A percentile compares a stretch with the other conserved stretches of the same genome.
Evolutionary conservation across 495 filamentous ascomycete genomes (phyloP).

Genomic region (Opeltia flavorubescens): DNA sequence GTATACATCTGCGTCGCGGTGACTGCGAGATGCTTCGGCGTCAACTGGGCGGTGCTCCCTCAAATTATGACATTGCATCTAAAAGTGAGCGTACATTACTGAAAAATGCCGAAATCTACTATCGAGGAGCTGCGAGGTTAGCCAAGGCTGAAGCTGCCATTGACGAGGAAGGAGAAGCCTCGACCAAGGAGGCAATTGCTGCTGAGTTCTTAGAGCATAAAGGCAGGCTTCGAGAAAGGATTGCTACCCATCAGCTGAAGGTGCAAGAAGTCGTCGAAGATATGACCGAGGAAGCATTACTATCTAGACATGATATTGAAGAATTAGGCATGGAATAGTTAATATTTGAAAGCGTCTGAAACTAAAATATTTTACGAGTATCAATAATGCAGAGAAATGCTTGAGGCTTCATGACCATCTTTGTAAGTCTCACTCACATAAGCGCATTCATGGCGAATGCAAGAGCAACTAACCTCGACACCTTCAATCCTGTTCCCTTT

Average conservation of each 20-base stretch:
- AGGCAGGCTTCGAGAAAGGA: conserved; percentile 26
- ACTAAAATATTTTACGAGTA: too few species aligned
- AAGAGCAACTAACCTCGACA: too few species aligned
- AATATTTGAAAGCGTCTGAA: too few species aligned
- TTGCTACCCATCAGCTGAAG: conserved; percentile 18
- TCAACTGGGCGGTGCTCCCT: conserved; percentile 35
- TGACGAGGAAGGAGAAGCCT: conserved; percentile 33
- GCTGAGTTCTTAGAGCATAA: conserved; percentile 30
- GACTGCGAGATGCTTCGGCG: conserved; percentile 47
- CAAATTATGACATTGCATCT: conserved; percentile 29
- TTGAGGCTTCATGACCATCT: too few species aligned
- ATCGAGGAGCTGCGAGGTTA: conserved; percentile 41
- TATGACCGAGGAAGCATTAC: conserved; percentile 36
- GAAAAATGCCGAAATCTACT: conserved; percentile 51
- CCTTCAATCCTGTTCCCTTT: too few species aligned
- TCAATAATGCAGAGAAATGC: too few species aligned
- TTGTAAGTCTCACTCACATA: too few species aligned
- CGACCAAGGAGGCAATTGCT: conserved; percentile 27
- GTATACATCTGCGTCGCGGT: conserved; percentile 47
- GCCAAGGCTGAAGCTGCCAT: conserved; percentile 26
- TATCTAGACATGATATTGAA: conserved; percentile 19
- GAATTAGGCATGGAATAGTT: neutral
- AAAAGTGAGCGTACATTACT: conserved; percentile 36
- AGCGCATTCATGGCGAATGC: too few species aligned
- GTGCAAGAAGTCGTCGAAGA: conserved; percentile 28